Base-by-base conservation (phyloP, 495 filamentous ascomycete species). In the Hypoxylon fragiforme region DNA sequence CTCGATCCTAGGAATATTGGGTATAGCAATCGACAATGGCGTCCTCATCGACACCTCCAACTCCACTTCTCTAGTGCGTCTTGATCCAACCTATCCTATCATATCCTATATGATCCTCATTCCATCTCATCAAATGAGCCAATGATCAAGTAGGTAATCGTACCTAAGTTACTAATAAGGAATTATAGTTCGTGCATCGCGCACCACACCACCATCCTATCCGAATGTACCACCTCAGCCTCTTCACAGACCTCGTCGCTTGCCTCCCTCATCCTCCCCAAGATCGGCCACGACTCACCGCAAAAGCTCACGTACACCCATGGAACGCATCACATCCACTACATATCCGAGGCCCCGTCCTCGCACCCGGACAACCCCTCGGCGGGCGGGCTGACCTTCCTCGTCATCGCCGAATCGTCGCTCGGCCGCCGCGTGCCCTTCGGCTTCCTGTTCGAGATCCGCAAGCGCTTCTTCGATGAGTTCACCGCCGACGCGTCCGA, bases 221-320 rank as follows among this genome's bases (percentile, higher is more conserved):
- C 87, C 62, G 95, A 97, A 71, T 90, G 94, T 72, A 92, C 90
- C 44, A 83, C 88, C 18, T 83, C 87, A 30, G 87, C 92, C 31
- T 83, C 85, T 15, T 84, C 86, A 18, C 79, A 86, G 53, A 87
- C 89, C 45, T 92, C 89, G 20, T 84, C 81, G 16, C 88, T 97
- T 58, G 90, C 92, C 63, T 92, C 91, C 54, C 79, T 97, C 61
- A 91, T 97, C 75, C 90, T 98, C 54, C 94, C 94, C 47, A 97
- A 96, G 65, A 96, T 98, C 80, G 72, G 74, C 54, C 94, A 98
- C 71, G 68, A 78, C 47, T 73, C 81, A 24, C 81, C 92, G 5
- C 86, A 92, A 67, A 96, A 96, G 70, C 84, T 95, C 28, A 97
- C 92, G 55, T 96, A 92, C 77, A 95, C 89, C 19, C 90, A 95